A percentile compares a stretch with the other conserved stretches of the same genome.
These are phyloP conservation scores for Mycothermus thermophilus DNA, from an alignment of 495 filamentous ascomycete species.

Conservation along the genomic window DNA sequence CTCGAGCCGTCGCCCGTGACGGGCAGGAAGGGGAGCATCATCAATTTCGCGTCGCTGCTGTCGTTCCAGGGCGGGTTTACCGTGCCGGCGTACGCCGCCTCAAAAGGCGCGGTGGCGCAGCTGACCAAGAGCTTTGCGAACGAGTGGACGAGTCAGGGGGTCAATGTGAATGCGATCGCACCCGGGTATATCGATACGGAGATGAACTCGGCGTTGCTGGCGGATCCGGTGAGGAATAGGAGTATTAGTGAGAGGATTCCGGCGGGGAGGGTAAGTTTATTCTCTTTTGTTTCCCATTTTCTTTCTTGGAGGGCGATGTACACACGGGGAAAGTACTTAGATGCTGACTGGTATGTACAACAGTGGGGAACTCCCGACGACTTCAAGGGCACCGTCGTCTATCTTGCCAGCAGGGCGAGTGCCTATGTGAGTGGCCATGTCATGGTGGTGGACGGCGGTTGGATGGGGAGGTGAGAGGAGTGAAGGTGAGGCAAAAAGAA, in stretches of 20 bases:
- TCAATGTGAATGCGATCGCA: conserved; percentile 74
- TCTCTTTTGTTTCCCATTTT: neutral
- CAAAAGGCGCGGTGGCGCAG: conserved; percentile 76
- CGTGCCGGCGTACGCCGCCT: conserved; percentile 81
- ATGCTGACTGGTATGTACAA: no score
- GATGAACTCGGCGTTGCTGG: conserved; percentile 77
- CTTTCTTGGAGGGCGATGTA: neutral
- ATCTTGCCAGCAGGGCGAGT: conserved; percentile 60
- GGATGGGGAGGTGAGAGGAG: conserved; percentile 78
- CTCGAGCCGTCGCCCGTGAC: conserved; percentile 37
- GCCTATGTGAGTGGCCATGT: conserved; percentile 72
- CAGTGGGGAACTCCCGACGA: conserved; percentile 76
- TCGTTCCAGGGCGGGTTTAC: conserved; percentile 87
- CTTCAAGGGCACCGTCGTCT: conserved; percentile 75
- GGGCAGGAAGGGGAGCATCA: conserved; percentile 57
- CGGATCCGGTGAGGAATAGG: conserved; percentile 50
- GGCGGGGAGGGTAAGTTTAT: conserved; percentile 41
- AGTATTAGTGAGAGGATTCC: conserved; percentile 76
- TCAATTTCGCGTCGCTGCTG: conserved; percentile 75
- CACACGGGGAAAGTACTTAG: no score
- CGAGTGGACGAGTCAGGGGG: conserved; percentile 66
- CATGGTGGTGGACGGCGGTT: conserved; percentile 77
- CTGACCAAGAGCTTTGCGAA: conserved; percentile 80
- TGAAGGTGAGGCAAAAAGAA: no score
- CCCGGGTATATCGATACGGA: conserved; percentile 76